These are phyloP conservation scores for Pterocarpus santalinus DNA, from an alignment of 306 rosid genomes.

Conservation along the genomic window DNA sequence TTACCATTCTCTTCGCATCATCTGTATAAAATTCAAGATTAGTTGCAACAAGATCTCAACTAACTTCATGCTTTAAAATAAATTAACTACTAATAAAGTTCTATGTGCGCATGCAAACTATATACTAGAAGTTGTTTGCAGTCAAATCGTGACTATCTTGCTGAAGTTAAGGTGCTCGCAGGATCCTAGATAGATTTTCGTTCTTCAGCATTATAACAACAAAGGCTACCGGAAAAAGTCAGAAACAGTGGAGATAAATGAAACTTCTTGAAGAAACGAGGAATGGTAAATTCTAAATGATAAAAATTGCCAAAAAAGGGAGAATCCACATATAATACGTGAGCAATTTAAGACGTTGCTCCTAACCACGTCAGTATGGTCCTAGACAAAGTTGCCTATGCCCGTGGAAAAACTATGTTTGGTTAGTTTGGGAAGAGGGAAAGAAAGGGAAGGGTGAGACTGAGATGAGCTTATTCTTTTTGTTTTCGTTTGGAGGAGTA, in stretches of 20 bases:
- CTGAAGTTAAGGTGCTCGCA: neutral
- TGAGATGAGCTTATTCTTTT: neutral
- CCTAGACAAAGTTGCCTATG: slow-evolving; percentile 33
- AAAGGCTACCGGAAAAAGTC: slow-evolving; percentile 15
- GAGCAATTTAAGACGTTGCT: slow-evolving; percentile 33
- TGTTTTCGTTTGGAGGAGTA: neutral
- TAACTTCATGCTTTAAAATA: neutral
- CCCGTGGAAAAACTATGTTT: slow-evolving; percentile 34
- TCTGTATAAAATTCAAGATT: slow-evolving; percentile 31
- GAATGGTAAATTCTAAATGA: slow-evolving; percentile 31
- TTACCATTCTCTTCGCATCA: slow-evolving; percentile 23
- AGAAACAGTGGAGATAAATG: slow-evolving; percentile 14
- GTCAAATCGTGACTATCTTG: neutral
- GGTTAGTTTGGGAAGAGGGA: slow-evolving; percentile 10
- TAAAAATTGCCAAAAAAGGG: slow-evolving; percentile 18
- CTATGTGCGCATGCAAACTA: slow-evolving; percentile 16
- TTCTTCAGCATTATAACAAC: slow-evolving; percentile 22
- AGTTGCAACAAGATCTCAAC: slow-evolving; percentile 28
- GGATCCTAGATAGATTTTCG: slow-evolving; percentile 5
- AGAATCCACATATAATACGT: neutral
- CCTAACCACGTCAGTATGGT: slow-evolving; percentile 44
- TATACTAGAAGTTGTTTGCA: slow-evolving; percentile 12
- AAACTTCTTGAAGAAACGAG: slow-evolving; percentile 17
- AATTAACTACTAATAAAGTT: neutral
- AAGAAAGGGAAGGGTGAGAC: slow-evolving; percentile 7